A percentile compares a stretch with the other conserved stretches of the same genome.
Evolutionary conservation across 129 eudicot genomes (phyloP).

Genomic region (Glebionis coronaria): DNA sequence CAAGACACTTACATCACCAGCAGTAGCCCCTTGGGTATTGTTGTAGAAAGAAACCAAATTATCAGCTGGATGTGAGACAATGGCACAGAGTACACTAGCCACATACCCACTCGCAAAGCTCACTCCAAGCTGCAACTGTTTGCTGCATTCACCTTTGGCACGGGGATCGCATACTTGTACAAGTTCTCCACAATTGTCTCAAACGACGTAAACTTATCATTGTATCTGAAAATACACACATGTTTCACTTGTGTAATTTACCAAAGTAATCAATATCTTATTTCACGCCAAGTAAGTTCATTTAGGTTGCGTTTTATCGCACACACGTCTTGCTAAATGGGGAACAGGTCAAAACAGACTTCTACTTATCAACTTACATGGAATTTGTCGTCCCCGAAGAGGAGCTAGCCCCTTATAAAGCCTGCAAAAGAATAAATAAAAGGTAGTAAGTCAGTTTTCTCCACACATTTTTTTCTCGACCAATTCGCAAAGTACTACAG

Average conservation of each 20-base stretch:
- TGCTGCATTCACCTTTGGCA: constrained; percentile 84
- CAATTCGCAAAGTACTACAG: background rate
- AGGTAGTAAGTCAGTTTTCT: background rate
- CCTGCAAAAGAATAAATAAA: constrained; percentile 34
- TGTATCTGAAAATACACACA: constrained; percentile 50
- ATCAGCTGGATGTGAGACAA: constrained; percentile 95
- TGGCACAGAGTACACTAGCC: constrained; percentile 86
- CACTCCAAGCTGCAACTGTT: constrained; percentile 73
- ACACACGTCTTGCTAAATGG: no score
- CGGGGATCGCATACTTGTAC: constrained; percentile 77
- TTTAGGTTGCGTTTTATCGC: background rate
- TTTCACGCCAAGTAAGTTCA: no score
- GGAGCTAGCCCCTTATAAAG: constrained; percentile 73
- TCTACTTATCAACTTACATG: constrained; percentile 49
- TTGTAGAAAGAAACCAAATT: constrained; percentile 90
- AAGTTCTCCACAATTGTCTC: constrained; percentile 79
- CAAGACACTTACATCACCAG: constrained; percentile 72
- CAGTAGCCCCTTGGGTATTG: constrained; percentile 85
- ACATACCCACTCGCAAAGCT: constrained; percentile 93
- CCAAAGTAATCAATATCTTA: background rate
- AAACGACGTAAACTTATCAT: constrained; percentile 93
- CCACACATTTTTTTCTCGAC: background rate
- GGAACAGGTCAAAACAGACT: no score
- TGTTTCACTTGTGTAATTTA: background rate
- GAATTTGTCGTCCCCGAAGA: constrained; percentile 89